phyloP scores from a whole-genome alignment of 2,329 filamentous ascomycete genomes.

The Plectosphaerella cucumerina region DNA sequence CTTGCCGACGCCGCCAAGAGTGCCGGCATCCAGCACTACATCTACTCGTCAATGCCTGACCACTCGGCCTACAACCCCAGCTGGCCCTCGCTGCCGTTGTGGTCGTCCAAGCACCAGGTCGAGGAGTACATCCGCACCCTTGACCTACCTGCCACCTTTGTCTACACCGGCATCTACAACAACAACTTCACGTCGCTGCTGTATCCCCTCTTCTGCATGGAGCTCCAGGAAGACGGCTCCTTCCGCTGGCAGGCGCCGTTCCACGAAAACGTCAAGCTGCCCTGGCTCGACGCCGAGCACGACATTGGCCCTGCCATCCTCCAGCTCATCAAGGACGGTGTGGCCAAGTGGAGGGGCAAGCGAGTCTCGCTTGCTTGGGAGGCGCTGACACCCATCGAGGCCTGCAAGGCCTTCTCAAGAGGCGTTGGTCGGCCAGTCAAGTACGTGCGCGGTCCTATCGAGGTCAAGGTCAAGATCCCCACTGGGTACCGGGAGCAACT shows the following conservation, averaged over 20 bases:
- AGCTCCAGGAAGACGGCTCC: conserved; percentile 75
- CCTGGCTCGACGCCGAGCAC: conserved; percentile 95
- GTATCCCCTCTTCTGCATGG: conserved; percentile 95
- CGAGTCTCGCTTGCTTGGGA: conserved; percentile 88
- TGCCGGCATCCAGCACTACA: conserved; percentile 80
- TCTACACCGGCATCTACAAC: conserved; percentile 97
- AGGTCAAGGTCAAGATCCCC: conserved; percentile 82
- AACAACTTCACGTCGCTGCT: conserved; percentile 95
- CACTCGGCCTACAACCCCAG: conserved; percentile 72
- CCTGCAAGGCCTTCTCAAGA: conserved; percentile 72
- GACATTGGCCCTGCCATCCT: conserved; percentile 89
- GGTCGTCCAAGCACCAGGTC: conserved; percentile 88
- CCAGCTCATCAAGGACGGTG: conserved; percentile 93
- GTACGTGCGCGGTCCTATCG: conserved; percentile 75
- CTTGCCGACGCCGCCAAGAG: conserved; percentile 86
- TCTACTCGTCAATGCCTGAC: conserved; percentile 97
- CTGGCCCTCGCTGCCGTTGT: conserved; percentile 84
- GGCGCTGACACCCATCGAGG: conserved; percentile 77
- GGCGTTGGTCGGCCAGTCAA: conserved; percentile 74
- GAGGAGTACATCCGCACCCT: conserved; percentile 87
- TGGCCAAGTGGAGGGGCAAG: conserved; percentile 73
- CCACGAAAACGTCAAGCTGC: conserved; percentile 80
- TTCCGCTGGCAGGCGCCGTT: conserved; percentile 95
- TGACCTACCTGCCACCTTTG: conserved; percentile 80
- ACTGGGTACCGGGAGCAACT: conserved; percentile 86